These are phyloP conservation scores for Mycena sanguinolenta DNA, from an alignment of 768 basidiomycete genomes.

Conservation along the genomic window DNA sequence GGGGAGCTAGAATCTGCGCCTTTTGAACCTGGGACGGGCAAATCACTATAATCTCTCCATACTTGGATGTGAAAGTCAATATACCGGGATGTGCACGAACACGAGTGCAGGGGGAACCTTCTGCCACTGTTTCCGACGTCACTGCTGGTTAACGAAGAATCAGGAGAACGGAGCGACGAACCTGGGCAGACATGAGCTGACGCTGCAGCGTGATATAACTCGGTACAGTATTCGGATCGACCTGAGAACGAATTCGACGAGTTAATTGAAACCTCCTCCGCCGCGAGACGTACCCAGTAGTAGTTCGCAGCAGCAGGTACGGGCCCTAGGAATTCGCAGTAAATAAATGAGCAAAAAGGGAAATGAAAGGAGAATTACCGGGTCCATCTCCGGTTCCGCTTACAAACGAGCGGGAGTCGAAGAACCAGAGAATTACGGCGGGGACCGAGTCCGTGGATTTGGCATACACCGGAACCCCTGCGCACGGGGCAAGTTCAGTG, in stretches of 20 bases:
- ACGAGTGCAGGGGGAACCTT: conserved; percentile 34
- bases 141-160: background rate
- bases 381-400: conserved; percentile 18
- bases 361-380: conserved; percentile 1
- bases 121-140: conserved; percentile 25
- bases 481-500: background rate
- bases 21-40: conserved; percentile 30
- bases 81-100: conserved; percentile 38
- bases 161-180: no score
- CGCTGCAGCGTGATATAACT: conserved; percentile 34
- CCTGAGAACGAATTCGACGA: no score
- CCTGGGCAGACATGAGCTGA: conserved; percentile 24
- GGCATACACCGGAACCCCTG: conserved; percentile 39
- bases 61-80: background rate
- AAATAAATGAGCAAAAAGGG: background rate
- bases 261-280: no score
- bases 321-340: conserved; percentile 10
- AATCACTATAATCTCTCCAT: background rate
- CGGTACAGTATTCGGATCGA: conserved; percentile 33
- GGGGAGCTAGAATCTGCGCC: conserved; percentile 32
- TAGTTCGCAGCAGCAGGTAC: conserved; percentile 23
- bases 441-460: conserved; percentile 21
- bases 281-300: conserved; percentile 28
- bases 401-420: conserved; percentile 36
- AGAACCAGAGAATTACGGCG: conserved; percentile 37